Percentiles rank a stretch among this genome's conserved stretches.
Evolutionary conservation across 2,329 filamentous ascomycete species (phyloP).

Genomic region (Fusarium sp.): DNA sequence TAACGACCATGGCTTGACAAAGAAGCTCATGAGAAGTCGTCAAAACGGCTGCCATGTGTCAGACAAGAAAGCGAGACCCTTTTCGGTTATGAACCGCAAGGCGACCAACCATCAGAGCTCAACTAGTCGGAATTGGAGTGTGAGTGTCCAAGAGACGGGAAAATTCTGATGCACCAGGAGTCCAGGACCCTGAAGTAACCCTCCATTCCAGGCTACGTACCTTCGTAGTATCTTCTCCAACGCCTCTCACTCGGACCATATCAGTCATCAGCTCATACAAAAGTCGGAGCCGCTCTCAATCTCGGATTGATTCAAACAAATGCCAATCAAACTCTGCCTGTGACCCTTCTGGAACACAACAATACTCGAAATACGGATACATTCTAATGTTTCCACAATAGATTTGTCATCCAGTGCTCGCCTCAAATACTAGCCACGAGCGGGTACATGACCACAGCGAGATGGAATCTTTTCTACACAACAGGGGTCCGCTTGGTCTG

Average conservation of each 20-base stretch:
- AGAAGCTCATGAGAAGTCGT: slow-evolving; percentile 20
- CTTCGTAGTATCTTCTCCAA: neutral
- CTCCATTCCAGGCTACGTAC: slow-evolving; percentile 12
- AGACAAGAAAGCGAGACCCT: slow-evolving; percentile 16
- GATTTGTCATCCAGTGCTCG: slow-evolving; percentile 22
- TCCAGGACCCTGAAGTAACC: slow-evolving; percentile 33
- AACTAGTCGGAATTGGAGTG: slow-evolving; percentile 26
- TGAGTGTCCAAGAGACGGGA: slow-evolving; percentile 3
- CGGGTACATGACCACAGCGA: slow-evolving; percentile 4
- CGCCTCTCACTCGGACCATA: slow-evolving; percentile 1
- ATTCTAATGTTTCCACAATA: neutral
- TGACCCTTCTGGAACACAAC: neutral
- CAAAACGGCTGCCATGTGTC: slow-evolving; percentile 19
- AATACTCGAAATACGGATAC: neutral
- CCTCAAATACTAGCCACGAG: slow-evolving; percentile 1
- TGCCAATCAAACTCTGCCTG: neutral
- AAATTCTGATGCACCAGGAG: slow-evolving; percentile 31
- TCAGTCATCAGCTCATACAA: slow-evolving; percentile 17
- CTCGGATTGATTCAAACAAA: slow-evolving; percentile 3
- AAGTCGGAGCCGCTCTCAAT: neutral
- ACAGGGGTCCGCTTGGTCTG: slow-evolving; percentile 13
- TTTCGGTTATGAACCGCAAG: slow-evolving; percentile 21
- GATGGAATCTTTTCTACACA: slow-evolving; percentile 29
- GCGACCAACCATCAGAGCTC: slow-evolving; percentile 25
- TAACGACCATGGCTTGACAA: slow-evolving; percentile 1